phyloP scores from a whole-genome alignment of 768 basidiomycete genomes.

The Tricholoma bakamatsutake region DNA sequence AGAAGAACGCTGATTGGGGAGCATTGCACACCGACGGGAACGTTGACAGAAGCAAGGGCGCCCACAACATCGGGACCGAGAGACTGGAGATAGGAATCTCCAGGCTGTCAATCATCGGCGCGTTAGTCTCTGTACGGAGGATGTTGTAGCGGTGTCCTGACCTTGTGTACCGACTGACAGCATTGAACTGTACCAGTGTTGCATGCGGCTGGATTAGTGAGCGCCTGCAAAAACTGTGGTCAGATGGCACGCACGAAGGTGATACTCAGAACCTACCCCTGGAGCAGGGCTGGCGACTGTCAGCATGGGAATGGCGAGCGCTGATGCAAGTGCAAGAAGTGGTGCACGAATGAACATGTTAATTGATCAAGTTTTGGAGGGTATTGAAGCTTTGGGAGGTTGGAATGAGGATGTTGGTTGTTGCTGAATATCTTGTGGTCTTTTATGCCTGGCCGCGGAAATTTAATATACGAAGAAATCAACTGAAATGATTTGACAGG shows the following conservation, averaged over 20 bases:
- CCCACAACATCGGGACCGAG: neutral
- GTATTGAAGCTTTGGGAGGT: neutral
- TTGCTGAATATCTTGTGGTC: neutral
- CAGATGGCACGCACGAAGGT: slow-evolving; percentile 1
- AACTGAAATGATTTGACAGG: neutral
- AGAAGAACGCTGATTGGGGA: slow-evolving; percentile 9
- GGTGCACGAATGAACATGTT: neutral
- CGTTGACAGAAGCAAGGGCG: neutral
- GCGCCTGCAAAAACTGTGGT: neutral
- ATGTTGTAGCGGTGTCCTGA: neutral
- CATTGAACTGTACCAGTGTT: slow-evolving; percentile 18
- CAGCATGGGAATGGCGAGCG: slow-evolving; percentile 22
- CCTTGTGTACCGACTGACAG: slow-evolving; percentile 14
- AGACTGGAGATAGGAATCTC: neutral
- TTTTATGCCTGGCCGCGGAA: neutral
- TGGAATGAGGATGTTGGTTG: neutral
- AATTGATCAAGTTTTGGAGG: neutral
- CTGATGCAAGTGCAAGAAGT: slow-evolving; percentile 2
- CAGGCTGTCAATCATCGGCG: neutral
- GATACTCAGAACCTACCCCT: slow-evolving; percentile 8
- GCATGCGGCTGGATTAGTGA: slow-evolving; percentile 8
- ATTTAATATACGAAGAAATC: neutral
- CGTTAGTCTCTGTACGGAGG: neutral
- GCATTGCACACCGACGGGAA: slow-evolving; percentile 15
- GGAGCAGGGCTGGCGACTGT: slow-evolving; percentile 11